phyloP scores from a whole-genome alignment of 1,284 basidiomycete species.

The Lentinula novae-zelandiae region DNA sequence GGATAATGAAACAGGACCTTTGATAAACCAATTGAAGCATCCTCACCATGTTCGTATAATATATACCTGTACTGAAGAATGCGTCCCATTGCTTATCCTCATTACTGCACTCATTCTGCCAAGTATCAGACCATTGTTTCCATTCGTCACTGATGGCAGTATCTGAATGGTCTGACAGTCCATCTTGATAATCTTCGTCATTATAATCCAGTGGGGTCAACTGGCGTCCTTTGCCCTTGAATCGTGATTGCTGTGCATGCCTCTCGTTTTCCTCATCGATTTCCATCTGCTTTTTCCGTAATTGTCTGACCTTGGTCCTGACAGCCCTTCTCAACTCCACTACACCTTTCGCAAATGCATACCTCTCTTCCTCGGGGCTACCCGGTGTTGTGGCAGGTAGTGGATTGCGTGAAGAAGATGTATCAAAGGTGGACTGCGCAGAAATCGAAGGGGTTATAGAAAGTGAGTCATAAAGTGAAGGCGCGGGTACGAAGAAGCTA shows the following conservation, averaged over 20 bases:
- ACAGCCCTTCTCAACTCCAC: constrained; percentile 58
- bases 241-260: constrained; percentile 19
- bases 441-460: background rate
- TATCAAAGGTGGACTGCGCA: background rate
- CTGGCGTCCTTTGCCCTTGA: constrained; percentile 4
- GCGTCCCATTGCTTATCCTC: constrained; percentile 68
- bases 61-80: constrained; percentile 79
- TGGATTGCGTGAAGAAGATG: background rate
- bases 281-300: constrained; percentile 24
- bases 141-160: background rate
- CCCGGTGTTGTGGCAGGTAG: background rate
- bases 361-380: constrained; percentile 60
- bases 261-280: constrained; percentile 21
- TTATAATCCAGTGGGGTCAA: background rate
- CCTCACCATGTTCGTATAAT: constrained; percentile 84
- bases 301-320: background rate
- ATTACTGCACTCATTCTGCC: constrained; percentile 34
- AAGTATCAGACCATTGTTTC: background rate
- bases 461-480: background rate
- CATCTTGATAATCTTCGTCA: background rate
- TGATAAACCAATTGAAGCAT: background rate
- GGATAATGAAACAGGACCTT: background rate
- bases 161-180: background rate
- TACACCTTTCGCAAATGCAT: constrained; percentile 72
- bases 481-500: constrained; percentile 62